Evolutionary conservation across 805 yeast genomes (phyloP), one percentile per base, ranked within the genome.

Genomic region (Yamadazyma kitorensis): DNA sequence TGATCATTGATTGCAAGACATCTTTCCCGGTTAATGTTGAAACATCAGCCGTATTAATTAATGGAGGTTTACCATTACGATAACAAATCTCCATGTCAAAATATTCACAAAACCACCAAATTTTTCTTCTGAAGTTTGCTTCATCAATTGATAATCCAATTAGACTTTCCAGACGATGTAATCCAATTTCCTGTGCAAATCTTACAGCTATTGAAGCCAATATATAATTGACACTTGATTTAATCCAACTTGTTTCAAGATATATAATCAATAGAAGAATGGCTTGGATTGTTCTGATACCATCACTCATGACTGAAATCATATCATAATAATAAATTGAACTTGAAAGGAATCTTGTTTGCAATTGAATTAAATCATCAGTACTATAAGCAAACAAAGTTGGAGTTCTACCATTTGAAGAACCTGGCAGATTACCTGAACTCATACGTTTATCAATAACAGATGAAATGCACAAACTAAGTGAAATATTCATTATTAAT

Each of bases 241-340:
- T 44, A 6, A 61, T 36, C 54, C 59, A 43, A 26, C 47, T 51
- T 9, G 48, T 48, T 37, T 54, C 68, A 22, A 69, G 54, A 40
- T 61, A 73, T 3, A 57, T 39, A 1, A 70, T 53, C 29, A 81
- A 51, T 16, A 80, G 45, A 16, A 82, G 41, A 7, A 78, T 55
- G 0, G 75, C 84, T 47, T 69, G 77, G 11, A 78, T 54, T 3
- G 79, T 68, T 24, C 56, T 57, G 0, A 74, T 33, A 8, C 80
- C 82, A 40, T 74, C 81, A 43, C 75, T 70, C 22, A 70, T 48
- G 2, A 74, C 58, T 4, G 71, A 54, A 6, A 77, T 51, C 39
- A 74, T 63, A 44, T 74, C 77, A 44, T 70, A 80, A 48, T 75
- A 80, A 46, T 55, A 73, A 16, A 78, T 50, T 0, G 79, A 55